These are phyloP conservation scores for Solanum habrochaites DNA, from an alignment of 257 asterid species.

Conservation along the genomic window DNA sequence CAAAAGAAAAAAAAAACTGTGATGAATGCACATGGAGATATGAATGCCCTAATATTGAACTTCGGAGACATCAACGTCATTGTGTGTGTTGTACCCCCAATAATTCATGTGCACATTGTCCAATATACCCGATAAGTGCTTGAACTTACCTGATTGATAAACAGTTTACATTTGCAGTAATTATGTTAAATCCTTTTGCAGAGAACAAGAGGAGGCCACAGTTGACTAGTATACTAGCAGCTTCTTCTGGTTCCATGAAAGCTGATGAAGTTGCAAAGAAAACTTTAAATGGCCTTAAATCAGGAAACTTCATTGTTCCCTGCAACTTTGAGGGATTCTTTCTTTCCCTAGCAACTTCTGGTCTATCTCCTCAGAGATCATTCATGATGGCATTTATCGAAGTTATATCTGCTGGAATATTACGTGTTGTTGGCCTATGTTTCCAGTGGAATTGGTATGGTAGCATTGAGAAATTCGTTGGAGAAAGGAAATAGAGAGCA, in stretches of 20 bases:
- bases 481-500: conserved; percentile 19
- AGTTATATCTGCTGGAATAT: conserved; percentile 43
- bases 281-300: conserved; percentile 52
- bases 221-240: conserved; percentile 69
- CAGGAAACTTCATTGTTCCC: conserved; percentile 60
- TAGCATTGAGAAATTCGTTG: conserved; percentile 52
- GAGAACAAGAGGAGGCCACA: conserved; percentile 77
- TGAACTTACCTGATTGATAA: neutral
- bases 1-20: neutral
- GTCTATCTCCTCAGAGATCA: conserved; percentile 92
- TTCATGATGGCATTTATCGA: conserved; percentile 67
- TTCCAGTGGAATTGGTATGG: conserved; percentile 88
- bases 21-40: neutral
- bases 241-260: conserved; percentile 89
- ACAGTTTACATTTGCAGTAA: neutral
- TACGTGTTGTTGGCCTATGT: conserved; percentile 63
- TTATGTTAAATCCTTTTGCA: conserved; percentile 12
- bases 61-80: neutral
- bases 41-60: neutral
- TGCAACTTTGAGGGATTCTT: conserved; percentile 79
- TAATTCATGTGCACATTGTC: neutral
- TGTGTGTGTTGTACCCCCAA: neutral
- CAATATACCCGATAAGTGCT: neutral
- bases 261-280: conserved; percentile 83
- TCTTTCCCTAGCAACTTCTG: conserved; percentile 70